These are phyloP conservation scores for Globisporangium abappressorium DNA, from an alignment of 352 stramenopile species.

Conservation along the genomic window DNA sequence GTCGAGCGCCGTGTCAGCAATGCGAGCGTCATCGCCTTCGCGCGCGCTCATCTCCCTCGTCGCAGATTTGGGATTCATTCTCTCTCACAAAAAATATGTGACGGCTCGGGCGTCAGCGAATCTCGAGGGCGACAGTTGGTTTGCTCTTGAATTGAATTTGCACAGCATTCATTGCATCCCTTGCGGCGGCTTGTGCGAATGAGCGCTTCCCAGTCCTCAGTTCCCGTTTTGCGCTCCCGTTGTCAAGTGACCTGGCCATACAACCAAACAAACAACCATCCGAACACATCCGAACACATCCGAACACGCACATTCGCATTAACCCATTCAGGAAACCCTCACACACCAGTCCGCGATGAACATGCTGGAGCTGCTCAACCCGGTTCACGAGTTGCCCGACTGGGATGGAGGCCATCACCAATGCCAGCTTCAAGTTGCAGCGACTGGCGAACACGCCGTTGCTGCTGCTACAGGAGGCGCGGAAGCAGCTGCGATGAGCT, in stretches of 20 bases:
- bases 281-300: neutral
- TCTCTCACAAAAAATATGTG: constrained; percentile 20
- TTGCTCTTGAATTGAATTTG: neutral
- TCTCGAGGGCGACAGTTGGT: constrained; percentile 13
- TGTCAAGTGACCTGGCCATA: neutral
- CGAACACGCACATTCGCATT: neutral
- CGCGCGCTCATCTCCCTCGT: constrained; percentile 15
- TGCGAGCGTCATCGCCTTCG: constrained; percentile 25
- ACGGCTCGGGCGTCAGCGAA: constrained; percentile 17
- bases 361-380: constrained; percentile 32
- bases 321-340: neutral
- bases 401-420: neutral
- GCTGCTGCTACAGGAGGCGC: neutral
- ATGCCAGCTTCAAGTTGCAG: constrained; percentile 7
- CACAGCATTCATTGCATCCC: no score
- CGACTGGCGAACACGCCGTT: neutral
- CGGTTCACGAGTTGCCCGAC: constrained; percentile 10
- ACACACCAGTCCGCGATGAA: constrained; percentile 19
- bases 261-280: neutral
- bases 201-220: neutral
- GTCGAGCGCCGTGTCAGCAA: constrained; percentile 24
- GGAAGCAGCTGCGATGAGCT: constrained; percentile 9
- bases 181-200: neutral
- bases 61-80: constrained; percentile 23
- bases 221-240: constrained; percentile 6